These are phyloP conservation scores for Candida mattraensis DNA, from an alignment of 805 yeast species.

Conservation along the genomic window DNA sequence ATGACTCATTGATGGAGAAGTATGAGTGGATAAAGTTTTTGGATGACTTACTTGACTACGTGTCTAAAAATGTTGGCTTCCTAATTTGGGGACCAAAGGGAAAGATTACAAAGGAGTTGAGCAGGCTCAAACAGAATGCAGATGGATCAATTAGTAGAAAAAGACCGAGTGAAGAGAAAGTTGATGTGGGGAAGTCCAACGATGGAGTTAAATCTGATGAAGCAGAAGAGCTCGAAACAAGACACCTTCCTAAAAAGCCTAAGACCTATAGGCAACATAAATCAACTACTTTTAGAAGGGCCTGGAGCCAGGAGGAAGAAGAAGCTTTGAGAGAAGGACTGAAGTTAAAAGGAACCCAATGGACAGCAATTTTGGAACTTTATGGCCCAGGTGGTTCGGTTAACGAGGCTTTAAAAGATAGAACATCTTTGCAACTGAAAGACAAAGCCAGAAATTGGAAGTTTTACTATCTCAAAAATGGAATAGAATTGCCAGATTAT, in stretches of 20 bases:
- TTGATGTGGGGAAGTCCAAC: constrained; percentile 1
- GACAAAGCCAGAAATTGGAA: constrained; percentile 98
- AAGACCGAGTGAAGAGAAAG: constrained; percentile 6
- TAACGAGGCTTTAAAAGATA: constrained; percentile 78
- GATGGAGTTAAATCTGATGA: constrained; percentile 4
- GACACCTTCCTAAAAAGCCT: constrained; percentile 12
- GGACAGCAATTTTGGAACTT: constrained; percentile 88
- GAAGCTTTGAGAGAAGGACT: constrained; percentile 78
- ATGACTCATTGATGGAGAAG: constrained; percentile 58
- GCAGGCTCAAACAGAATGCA: constrained; percentile 12
- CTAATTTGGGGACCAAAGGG: constrained; percentile 63
- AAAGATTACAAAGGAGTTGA: constrained; percentile 29
- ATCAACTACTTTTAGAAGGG: constrained; percentile 48
- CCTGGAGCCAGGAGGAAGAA: constrained; percentile 91
- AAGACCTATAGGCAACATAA: constrained; percentile 25
- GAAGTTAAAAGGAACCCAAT: constrained; percentile 83
- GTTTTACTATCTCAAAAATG: constrained; percentile 75
- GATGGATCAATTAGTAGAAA: constrained; percentile 10
- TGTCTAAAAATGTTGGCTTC: constrained; percentile 69
- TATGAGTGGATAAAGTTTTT: constrained; percentile 88
- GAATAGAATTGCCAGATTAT: constrained; percentile 76
- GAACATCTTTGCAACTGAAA: constrained; percentile 89
- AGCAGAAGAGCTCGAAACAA: constrained; percentile 12
- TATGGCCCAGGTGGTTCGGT: constrained; percentile 93
- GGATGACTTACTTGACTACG: constrained; percentile 75